phyloP scores from a whole-genome alignment of 2,329 filamentous ascomycete species.

The Talaromyces pinophilus region DNA sequence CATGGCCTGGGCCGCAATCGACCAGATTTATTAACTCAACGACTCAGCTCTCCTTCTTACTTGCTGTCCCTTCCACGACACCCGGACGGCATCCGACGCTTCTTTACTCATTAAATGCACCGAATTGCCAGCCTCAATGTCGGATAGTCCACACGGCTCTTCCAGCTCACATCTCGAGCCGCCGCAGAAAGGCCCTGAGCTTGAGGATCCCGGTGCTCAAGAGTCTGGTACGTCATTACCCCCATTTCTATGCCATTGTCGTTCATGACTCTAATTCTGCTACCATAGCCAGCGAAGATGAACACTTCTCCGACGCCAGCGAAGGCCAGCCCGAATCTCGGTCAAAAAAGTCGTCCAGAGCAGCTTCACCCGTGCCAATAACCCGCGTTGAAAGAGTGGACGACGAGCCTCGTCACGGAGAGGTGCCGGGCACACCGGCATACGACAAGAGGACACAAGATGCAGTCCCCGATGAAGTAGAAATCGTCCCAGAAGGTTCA shows the following conservation, averaged over 20 bases:
- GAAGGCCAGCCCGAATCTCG: constrained; percentile 52
- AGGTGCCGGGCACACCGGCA: constrained; percentile 62
- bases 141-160: constrained; percentile 39
- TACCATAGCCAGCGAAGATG: constrained; percentile 55
- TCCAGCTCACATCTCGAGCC: constrained; percentile 52
- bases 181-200: constrained; percentile 57
- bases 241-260: background rate
- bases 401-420: constrained; percentile 59
- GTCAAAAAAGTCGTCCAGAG: constrained; percentile 42
- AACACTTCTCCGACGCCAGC: constrained; percentile 67
- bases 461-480: constrained; percentile 65
- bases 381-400: constrained; percentile 67
- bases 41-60: constrained; percentile 21
- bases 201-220: constrained; percentile 59
- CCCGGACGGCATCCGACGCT: background rate
- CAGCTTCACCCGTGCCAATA: constrained; percentile 58
- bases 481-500: constrained; percentile 54
- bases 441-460: constrained; percentile 61
- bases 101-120: constrained; percentile 26
- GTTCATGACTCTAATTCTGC: constrained; percentile 2
- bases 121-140: constrained; percentile 34
- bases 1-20: constrained; percentile 30
- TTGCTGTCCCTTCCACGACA: constrained; percentile 20
- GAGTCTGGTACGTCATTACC: constrained; percentile 51
- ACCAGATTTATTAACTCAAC: constrained; percentile 6